Evolutionary conservation across 2,329 filamentous ascomycete species (phyloP).

Genomic region (Hypoxylon sp.): DNA sequence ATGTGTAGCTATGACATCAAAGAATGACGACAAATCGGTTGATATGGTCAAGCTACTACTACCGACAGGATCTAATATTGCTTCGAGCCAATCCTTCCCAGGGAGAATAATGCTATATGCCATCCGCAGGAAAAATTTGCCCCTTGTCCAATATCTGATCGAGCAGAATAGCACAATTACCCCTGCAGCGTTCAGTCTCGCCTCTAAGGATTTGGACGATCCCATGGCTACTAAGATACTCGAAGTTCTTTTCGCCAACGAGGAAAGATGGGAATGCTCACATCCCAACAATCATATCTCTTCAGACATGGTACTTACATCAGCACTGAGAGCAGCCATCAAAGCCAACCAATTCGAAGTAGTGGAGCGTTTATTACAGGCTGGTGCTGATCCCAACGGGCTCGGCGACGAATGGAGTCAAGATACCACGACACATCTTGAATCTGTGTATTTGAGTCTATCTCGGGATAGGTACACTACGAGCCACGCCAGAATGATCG

Average conservation of each 20-base stretch:
- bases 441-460: neutral
- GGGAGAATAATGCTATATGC: neutral
- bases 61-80: neutral
- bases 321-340: neutral
- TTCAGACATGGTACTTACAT: neutral
- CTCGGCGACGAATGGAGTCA: too few relatives aligned
- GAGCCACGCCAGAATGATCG: too few relatives aligned
- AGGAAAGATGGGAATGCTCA: neutral
- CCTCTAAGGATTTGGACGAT: too few relatives aligned
- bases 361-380: neutral
- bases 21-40: neutral
- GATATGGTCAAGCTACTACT: neutral
- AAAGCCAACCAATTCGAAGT: neutral
- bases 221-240: neutral
- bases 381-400: neutral
- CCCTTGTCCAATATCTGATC: neutral
- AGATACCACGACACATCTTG: neutral
- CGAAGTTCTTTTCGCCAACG: neutral
- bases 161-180: neutral
- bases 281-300: neutral
- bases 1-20: neutral
- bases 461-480: neutral
- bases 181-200: neutral
- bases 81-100: too few relatives aligned
- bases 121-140: neutral